Conservation (phyloP, 2,329 filamentous ascomycete genomes). For the Fusarium sp. region DNA sequence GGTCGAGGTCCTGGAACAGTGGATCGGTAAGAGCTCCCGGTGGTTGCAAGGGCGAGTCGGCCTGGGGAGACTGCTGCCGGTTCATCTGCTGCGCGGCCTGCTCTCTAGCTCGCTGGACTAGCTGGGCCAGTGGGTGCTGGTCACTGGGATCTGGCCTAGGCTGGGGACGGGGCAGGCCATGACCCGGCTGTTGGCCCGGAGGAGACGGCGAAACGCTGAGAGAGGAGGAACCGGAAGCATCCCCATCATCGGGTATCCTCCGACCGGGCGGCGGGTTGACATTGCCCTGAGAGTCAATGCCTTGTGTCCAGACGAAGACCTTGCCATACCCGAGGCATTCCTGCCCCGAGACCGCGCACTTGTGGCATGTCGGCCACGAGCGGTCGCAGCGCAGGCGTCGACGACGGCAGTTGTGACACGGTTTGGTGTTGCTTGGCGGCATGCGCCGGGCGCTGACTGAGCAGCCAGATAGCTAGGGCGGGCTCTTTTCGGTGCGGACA, state of each 20-base stretch:
- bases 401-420: conserved; percentile 69
- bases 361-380: conserved; percentile 65
- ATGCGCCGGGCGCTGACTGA: conserved; percentile 45
- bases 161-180: conserved; percentile 18
- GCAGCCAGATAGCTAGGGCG: conserved; percentile 35
- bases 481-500: conserved; percentile 28
- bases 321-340: conserved; percentile 69
- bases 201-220: conserved; percentile 10
- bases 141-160: conserved; percentile 35
- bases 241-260: conserved; percentile 36
- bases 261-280: conserved; percentile 47
- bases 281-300: conserved; percentile 59
- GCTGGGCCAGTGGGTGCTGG: conserved; percentile 34
- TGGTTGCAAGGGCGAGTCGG: conserved; percentile 33
- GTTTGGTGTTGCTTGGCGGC: conserved; percentile 51
- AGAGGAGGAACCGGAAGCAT: conserved; percentile 23
- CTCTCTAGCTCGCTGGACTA: conserved; percentile 31
- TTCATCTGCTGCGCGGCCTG: conserved; percentile 27
- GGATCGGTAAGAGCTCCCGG: conserved; percentile 58
- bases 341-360: conserved; percentile 63
- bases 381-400: conserved; percentile 68
- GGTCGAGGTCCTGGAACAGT: conserved; percentile 61
- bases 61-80: conserved; percentile 10
- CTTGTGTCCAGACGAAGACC: conserved; percentile 66
- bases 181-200: conserved; percentile 5